Conservation (phyloP, 164 flowering plant species). For the Chimonanthus praecox region DNA sequence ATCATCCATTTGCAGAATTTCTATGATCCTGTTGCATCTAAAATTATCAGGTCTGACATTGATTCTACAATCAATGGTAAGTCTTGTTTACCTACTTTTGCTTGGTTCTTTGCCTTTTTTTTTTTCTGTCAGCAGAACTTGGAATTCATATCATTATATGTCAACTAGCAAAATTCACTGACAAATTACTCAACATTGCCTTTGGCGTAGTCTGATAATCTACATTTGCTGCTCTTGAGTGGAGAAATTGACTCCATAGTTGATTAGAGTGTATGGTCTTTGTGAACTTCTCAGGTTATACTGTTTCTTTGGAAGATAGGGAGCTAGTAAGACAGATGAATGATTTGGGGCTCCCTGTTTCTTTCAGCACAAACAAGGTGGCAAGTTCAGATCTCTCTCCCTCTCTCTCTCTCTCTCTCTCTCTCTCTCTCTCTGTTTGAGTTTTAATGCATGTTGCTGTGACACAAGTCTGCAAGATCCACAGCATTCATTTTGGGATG, state of each 20-base stretch:
- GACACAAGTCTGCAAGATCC: too few relatives aligned
- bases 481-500: too few relatives aligned
- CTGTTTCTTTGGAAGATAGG: conserved; percentile 32
- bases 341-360: conserved; percentile 74
- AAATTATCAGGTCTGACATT: conserved; percentile 1
- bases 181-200: background rate
- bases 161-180: background rate
- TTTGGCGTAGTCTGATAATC: background rate
- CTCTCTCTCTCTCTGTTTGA: too few relatives aligned
- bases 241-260: background rate
- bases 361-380: conserved; percentile 67
- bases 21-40: background rate
- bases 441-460: too few relatives aligned
- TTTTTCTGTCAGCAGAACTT: background rate
- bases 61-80: conserved; percentile 11
- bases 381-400: conserved; percentile 14
- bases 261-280: background rate
- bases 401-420: background rate
- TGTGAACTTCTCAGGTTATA: conserved; percentile 23
- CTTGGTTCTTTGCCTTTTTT: background rate
- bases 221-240: background rate
- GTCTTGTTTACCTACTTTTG: conserved; percentile 1
- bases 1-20: conserved; percentile 8
- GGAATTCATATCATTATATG: background rate
- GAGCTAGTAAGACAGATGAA: conserved; percentile 53